phyloP scores from a whole-genome alignment of 768 basidiomycete species.

The Rhizopogon sp. region DNA sequence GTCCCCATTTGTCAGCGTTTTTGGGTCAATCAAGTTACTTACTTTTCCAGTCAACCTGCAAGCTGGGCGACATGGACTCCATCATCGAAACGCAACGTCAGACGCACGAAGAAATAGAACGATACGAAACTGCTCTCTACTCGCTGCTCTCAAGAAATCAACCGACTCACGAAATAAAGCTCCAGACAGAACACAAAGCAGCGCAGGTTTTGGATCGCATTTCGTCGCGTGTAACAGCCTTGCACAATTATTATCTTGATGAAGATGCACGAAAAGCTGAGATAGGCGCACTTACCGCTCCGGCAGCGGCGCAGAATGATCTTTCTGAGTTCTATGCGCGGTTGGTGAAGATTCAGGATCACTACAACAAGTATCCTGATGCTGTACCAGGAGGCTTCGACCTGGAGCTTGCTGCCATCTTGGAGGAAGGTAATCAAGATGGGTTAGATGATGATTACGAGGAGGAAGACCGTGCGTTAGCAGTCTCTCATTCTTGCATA shows the following conservation, averaged over 20 bases:
- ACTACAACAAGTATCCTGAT: conserved; percentile 95
- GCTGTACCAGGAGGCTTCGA: conserved; percentile 76
- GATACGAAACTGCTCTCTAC: conserved; percentile 83
- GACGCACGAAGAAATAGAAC: conserved; percentile 93
- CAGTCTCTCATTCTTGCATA: background rate
- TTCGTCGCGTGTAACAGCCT: conserved; percentile 54
- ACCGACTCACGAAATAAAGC: conserved; percentile 52
- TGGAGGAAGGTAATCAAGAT: conserved; percentile 73
- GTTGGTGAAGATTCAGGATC: conserved; percentile 93
- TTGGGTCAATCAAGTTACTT: background rate
- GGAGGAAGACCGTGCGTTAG: conserved; percentile 79
- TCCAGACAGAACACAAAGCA: conserved; percentile 85
- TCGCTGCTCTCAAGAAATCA: conserved; percentile 70
- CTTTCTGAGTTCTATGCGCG: conserved; percentile 94
- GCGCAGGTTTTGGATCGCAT: conserved; percentile 87
- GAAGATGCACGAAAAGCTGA: conserved; percentile 68
- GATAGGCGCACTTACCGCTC: conserved; percentile 54
- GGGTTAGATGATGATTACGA: conserved; percentile 68
- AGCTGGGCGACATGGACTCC: conserved; percentile 68
- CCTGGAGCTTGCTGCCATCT: conserved; percentile 73
- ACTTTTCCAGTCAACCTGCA: conserved; percentile 1
- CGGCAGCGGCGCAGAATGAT: conserved; percentile 55
- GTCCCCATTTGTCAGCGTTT: background rate
- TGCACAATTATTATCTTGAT: conserved; percentile 77
- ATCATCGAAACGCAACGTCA: conserved; percentile 92